Conservation (phyloP, 495 filamentous ascomycete genomes). For the Penicillium bovifimosum region DNA sequence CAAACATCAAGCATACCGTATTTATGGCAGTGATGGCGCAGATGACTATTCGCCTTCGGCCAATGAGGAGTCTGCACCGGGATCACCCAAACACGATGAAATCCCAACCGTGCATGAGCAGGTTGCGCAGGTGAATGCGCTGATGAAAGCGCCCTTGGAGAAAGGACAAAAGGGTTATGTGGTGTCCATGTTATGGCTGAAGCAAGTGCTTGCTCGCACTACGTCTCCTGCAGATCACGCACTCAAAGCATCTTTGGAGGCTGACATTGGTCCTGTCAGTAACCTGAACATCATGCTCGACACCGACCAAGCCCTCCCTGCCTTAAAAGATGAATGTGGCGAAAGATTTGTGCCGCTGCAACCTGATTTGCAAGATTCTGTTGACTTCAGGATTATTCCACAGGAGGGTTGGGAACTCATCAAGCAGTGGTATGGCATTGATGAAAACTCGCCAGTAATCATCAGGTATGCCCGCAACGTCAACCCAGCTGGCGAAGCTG, state of each 20-base stretch:
- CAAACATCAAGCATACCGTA: constrained; percentile 24
- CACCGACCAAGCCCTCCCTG: constrained; percentile 31
- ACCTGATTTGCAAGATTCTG: constrained; percentile 55
- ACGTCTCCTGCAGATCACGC: constrained; percentile 48
- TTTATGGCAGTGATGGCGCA: constrained; percentile 27
- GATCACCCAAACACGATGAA: constrained; percentile 11
- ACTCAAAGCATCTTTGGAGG: constrained; percentile 56
- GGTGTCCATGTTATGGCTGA: constrained; percentile 75
- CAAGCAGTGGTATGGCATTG: constrained; percentile 74
- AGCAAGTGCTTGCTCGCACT: constrained; percentile 63
- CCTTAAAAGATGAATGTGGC: constrained; percentile 48
- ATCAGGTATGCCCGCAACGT: constrained; percentile 74
- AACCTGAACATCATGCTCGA: constrained; percentile 62
- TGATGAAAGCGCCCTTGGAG: constrained; percentile 45
- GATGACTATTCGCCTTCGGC: constrained; percentile 20
- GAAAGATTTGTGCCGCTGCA: constrained; percentile 70
- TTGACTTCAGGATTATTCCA: constrained; percentile 75
- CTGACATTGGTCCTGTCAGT: constrained; percentile 75
- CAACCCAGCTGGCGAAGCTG: constrained; percentile 45
- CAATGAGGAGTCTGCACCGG: constrained; percentile 11
- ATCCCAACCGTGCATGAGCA: constrained; percentile 70
- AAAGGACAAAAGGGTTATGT: constrained; percentile 74
- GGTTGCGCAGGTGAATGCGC: constrained; percentile 58
- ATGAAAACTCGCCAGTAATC: constrained; percentile 64
- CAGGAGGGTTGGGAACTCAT: constrained; percentile 76